Evolutionary conservation across 768 basidiomycete species (phyloP), one percentile per base, ranked within the genome.

Genomic region (Lenzites betulinus): DNA sequence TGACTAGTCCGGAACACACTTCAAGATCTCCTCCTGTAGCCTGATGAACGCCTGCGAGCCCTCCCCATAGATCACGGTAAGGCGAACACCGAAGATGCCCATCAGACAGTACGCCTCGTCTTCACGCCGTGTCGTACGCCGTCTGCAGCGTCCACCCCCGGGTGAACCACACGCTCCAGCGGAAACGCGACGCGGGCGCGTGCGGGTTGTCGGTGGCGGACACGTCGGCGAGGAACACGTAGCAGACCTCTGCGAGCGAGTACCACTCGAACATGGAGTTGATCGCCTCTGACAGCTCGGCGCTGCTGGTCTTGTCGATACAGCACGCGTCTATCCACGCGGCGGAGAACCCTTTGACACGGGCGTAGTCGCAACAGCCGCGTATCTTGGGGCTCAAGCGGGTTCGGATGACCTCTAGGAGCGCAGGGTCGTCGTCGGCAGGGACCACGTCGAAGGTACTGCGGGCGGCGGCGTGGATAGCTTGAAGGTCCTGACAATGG

Each of bases 61-160:
- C n/a, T 54, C 53, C 7, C 53, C 53, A 16, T 54, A 54, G 23
- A 33, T 33, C 7, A 43, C 26, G 5, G 39, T 1, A 20, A 54
- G 3, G 42, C 53, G 20, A 22, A 54, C n/a, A 13, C 41, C 53
- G n/a, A 54, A 54, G 7, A 54, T 43, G 3, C 53, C 53, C 18
- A 54, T 30, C 4, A 54, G 41, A 13, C 20, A 54, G 43, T 54
- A 54, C 28, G 53, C 53, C 41, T 41, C 41, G 18, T 54, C 53
- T 26, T 54, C 53, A 8, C 28, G 2, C 6, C 43, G 36, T 9
- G 53, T 54, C 23, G 53, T 44, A 18, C n/a, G 7, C 41, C 53
- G 53, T 13, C n/a, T 49, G 47, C 6, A 49, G 47, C 26, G 26
- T 49, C 47, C 47, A 49, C 13, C 47, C 47, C 9, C 26, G 47